A percentile compares a stretch with the other conserved stretches of the same genome.
Conservation (phyloP, 2,329 filamentous ascomycete genomes). For the Ceratocystis destructans region DNA sequence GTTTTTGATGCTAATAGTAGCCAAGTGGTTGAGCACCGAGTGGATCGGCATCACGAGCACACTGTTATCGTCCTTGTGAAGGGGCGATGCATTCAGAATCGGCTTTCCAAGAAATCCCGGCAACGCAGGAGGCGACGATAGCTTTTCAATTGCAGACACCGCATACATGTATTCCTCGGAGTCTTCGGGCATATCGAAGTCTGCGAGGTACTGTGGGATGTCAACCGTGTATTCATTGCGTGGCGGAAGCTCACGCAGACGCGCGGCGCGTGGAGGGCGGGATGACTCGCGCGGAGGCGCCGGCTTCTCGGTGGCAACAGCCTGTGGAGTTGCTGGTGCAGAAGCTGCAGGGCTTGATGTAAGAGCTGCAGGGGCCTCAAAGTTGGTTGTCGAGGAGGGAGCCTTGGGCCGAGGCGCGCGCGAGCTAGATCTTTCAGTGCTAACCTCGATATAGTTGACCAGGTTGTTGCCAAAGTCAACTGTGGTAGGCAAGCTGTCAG, state of each 20-base stretch:
- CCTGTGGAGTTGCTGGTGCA: conserved; percentile 16
- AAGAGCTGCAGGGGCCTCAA: conserved; percentile 24
- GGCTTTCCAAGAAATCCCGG: conserved; percentile 89
- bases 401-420: conserved; percentile 20
- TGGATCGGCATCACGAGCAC: conserved; percentile 95
- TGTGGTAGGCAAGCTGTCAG: conserved; percentile 74
- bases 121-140: conserved; percentile 71
- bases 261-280: conserved; percentile 28
- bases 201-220: conserved; percentile 73
- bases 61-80: conserved; percentile 96
- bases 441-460: conserved; percentile 93
- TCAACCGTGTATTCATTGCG: conserved; percentile 52
- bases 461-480: conserved; percentile 97
- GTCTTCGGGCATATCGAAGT: conserved; percentile 76
- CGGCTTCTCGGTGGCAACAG: conserved; percentile 23
- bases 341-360: conserved; percentile 20
- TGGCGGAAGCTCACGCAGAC: conserved; percentile 42
- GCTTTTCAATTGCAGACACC: conserved; percentile 57
- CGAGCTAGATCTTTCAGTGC: conserved; percentile 48
- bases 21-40: conserved; percentile 88
- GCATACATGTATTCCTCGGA: conserved; percentile 60
- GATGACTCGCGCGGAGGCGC: conserved; percentile 30
- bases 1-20: conserved; percentile 96
- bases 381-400: conserved; percentile 10
- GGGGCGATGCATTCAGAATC: conserved; percentile 78